Evolutionary conservation across 2,329 filamentous ascomycete genomes (phyloP).

Genomic region (Aspergillus thermomutatus): DNA sequence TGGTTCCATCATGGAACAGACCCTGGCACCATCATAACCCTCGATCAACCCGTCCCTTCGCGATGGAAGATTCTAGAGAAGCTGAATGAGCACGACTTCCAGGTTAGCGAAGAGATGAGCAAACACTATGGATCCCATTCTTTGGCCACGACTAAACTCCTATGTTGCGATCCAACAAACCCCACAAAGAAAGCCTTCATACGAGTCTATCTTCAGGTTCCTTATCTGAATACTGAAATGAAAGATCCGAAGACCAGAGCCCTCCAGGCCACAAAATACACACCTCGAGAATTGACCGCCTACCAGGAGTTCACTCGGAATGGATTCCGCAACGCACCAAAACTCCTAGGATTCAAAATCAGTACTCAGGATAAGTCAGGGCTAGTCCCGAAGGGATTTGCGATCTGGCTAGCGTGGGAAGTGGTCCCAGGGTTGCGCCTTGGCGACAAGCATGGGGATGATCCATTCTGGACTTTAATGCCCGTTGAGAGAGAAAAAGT

Average conservation of each 20-base stretch:
- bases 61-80: conserved; percentile 14
- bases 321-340: conserved; percentile 4
- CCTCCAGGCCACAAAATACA: conserved; percentile 9
- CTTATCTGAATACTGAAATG: conserved; percentile 5
- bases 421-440: conserved; percentile 11
- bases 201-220: conserved; percentile 10
- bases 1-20: conserved; percentile 6
- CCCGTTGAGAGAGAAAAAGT: conserved; percentile 7
- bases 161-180: conserved; percentile 1
- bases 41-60: conserved; percentile 9
- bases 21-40: conserved; percentile 10
- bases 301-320: conserved; percentile 4
- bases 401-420: conserved; percentile 11
- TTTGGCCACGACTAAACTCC: conserved; percentile 4
- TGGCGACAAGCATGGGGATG: conserved; percentile 2
- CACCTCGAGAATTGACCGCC: conserved; percentile 5
- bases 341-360: conserved; percentile 9
- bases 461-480: conserved; percentile 5
- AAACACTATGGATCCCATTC: conserved; percentile 2
- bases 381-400: conserved; percentile 9
- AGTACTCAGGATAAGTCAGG: conserved; percentile 8
- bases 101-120: conserved; percentile 1
- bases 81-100: conserved; percentile 10
- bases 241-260: conserved; percentile 8
- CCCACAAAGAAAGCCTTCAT: conserved; percentile 8